Evolutionary conservation across 345 rosid genomes (phyloP).

Genomic region (Bruguiera gymnorhiza): DNA sequence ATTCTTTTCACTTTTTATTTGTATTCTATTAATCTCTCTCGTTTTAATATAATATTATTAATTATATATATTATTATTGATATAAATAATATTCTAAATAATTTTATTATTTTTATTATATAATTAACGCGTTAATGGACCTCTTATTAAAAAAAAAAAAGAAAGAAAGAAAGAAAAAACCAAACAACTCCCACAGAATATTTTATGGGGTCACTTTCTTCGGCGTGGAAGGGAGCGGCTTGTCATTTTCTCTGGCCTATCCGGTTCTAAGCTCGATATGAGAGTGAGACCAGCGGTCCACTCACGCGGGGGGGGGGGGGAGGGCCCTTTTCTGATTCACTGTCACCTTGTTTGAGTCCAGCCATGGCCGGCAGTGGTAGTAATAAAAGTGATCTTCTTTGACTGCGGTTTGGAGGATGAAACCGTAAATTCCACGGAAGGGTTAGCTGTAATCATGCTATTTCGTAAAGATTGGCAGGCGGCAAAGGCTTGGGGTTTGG

Average conservation of each 20-base stretch:
- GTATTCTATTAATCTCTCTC: too few relatives aligned
- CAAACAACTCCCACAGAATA: neutral
- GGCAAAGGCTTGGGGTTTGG: neutral
- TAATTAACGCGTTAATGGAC: too few relatives aligned
- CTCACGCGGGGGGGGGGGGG: neutral
- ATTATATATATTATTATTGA: too few relatives aligned
- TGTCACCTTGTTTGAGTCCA: neutral
- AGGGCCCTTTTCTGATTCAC: neutral
- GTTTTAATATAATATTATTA: too few relatives aligned
- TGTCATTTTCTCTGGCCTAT: slow-evolving; percentile 5
- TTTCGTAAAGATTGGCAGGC: neutral
- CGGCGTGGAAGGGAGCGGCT: slow-evolving; percentile 10
- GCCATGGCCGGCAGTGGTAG: neutral
- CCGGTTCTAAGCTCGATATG: neutral
- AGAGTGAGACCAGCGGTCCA: too few relatives aligned
- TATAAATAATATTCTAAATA: too few relatives aligned
- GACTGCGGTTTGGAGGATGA: neutral
- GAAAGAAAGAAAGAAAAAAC: neutral
- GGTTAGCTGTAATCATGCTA: neutral
- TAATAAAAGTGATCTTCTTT: neutral
- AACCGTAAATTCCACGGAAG: neutral
- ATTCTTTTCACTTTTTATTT: too few relatives aligned
- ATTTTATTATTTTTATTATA: too few relatives aligned
- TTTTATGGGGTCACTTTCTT: slow-evolving; percentile 2
- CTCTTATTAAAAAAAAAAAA: too few relatives aligned